These are phyloP conservation scores for Hymenochaete sp. DNA, from an alignment of 1,284 basidiomycete species.

Conservation along the genomic window DNA sequence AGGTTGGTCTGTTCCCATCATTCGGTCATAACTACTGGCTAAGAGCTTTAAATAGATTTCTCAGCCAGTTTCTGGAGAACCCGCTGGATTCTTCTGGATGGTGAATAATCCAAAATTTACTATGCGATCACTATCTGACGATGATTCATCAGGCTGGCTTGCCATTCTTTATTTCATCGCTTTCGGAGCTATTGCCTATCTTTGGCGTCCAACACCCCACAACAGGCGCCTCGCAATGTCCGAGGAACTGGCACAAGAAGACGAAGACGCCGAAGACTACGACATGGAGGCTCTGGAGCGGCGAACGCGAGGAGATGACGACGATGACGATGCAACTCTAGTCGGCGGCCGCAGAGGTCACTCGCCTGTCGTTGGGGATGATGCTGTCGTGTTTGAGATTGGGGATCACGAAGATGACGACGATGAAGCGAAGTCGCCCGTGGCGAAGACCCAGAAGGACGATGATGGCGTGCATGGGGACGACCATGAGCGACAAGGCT, in stretches of 20 bases:
- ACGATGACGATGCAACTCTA: constrained; percentile 63
- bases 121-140: not conserved
- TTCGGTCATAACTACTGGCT: not conserved
- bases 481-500: constrained; percentile 54
- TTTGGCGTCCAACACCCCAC: constrained; percentile 90
- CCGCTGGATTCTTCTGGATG: constrained; percentile 95
- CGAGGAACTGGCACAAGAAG: constrained; percentile 80
- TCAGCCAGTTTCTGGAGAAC: constrained; percentile 89
- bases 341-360: constrained; percentile 45
- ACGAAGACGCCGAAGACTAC: constrained; percentile 89
- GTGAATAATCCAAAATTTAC: not conserved
- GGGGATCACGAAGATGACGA: constrained; percentile 82
- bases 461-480: constrained; percentile 38
- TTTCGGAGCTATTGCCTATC: constrained; percentile 77
- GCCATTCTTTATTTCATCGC: constrained; percentile 76
- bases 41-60: constrained; percentile 54
- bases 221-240: constrained; percentile 89
- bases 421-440: constrained; percentile 40
- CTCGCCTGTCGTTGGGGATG: constrained; percentile 42
- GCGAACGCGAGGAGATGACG: constrained; percentile 36
- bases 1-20: constrained; percentile 38
- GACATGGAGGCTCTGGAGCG: constrained; percentile 70
- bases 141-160: constrained; percentile 55
- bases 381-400: constrained; percentile 86
- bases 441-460: constrained; percentile 42